Percentiles rank a stretch among this genome's conserved stretches.
Evolutionary conservation across 177 flowering plant species (phyloP).

Genomic region (Vitis hybrid): DNA sequence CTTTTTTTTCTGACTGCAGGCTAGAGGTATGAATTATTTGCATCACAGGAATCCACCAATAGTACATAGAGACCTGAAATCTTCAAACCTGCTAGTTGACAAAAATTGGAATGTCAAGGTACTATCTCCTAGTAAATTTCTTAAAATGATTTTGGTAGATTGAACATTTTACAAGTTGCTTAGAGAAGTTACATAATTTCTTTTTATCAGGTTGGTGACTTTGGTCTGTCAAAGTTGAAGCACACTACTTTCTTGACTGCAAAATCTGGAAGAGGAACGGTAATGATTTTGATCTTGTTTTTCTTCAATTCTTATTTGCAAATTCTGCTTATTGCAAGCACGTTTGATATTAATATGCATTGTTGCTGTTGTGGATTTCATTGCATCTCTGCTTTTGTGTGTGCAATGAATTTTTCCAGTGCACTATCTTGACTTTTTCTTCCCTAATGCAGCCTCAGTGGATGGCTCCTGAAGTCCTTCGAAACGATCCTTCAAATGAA

Average conservation of each 20-base stretch:
- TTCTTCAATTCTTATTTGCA: not conserved
- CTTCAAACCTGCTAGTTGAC: conserved; percentile 87
- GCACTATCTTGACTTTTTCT: not conserved
- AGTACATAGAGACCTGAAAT: conserved; percentile 84
- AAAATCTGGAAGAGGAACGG: conserved; percentile 88
- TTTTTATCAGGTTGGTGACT: conserved; percentile 78
- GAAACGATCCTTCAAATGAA: conserved; percentile 88
- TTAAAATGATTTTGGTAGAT: conserved; percentile 2
- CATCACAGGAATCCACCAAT: conserved; percentile 86
- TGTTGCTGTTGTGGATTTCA: not conserved
- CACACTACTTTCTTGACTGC: conserved; percentile 62
- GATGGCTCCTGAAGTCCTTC: conserved; percentile 98
- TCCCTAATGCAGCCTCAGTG: conserved; percentile 82
- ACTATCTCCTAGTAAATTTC: conserved; percentile 7
- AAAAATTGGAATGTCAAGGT: conserved; percentile 94
- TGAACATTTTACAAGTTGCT: not conserved
- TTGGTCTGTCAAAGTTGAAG: conserved; percentile 81
- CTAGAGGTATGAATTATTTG: conserved; percentile 92
- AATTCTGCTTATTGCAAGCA: not conserved
- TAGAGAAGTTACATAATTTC: not conserved
- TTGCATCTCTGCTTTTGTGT: not conserved
- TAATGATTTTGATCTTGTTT: conserved; percentile 24
- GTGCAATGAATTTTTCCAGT: not conserved
- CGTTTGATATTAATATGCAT: not conserved
- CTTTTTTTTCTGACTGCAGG: conserved; percentile 41